These are phyloP conservation scores for Naganishia antarctica DNA, from an alignment of 768 basidiomycete genomes.

Conservation along the genomic window DNA sequence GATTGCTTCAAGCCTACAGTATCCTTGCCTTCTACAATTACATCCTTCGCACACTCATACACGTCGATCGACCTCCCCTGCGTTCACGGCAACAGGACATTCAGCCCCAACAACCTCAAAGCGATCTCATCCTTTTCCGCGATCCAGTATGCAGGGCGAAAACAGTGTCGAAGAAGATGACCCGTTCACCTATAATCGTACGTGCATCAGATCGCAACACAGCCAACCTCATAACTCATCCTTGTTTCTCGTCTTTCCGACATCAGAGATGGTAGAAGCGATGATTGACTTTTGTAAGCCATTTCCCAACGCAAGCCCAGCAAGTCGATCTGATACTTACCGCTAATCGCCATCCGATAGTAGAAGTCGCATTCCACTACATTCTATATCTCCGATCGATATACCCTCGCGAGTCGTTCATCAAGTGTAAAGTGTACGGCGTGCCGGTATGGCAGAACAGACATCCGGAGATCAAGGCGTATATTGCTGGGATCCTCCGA, in stretches of 20 bases:
- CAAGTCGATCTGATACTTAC: too few relatives aligned
- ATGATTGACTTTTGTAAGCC: conserved; percentile 14
- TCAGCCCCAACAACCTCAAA: too few relatives aligned
- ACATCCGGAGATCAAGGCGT: conserved; percentile 81
- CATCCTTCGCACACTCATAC: too few relatives aligned
- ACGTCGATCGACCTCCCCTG: too few relatives aligned
- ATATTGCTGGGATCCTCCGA: conserved; percentile 80
- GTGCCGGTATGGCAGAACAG: conserved; percentile 85
- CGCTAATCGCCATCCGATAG: conserved; percentile 53
- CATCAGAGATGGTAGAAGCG: conserved; percentile 4
- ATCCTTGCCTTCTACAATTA: too few relatives aligned
- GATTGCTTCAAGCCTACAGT: too few relatives aligned
- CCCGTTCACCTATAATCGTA: conserved; percentile 12
- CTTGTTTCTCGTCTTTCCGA: not conserved
- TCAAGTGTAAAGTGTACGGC: conserved; percentile 80
- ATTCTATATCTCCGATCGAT: conserved; percentile 86
- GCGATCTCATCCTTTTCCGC: not conserved
- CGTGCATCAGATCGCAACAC: not conserved
- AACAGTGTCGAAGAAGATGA: conserved; percentile 4
- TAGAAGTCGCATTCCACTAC: conserved; percentile 88
- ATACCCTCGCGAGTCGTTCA: conserved; percentile 83
- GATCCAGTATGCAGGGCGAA: not conserved
- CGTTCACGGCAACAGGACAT: too few relatives aligned
- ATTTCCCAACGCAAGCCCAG: too few relatives aligned
- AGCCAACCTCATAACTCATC: not conserved